These are phyloP conservation scores for Termitomyces heimii DNA, from an alignment of 768 basidiomycete species.

Conservation along the genomic window DNA sequence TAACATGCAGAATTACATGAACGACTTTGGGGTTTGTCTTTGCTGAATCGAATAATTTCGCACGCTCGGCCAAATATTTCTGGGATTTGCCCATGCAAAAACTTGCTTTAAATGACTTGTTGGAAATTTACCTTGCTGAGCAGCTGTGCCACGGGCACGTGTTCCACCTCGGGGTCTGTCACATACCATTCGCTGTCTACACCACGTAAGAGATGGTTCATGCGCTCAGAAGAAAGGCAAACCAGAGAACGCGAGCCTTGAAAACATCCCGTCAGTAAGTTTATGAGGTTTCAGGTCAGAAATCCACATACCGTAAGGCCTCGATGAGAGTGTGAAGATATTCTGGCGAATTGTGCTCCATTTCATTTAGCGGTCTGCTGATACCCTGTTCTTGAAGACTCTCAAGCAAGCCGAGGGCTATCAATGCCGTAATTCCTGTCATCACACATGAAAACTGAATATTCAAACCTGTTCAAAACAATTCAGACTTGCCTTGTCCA, in stretches of 20 bases:
- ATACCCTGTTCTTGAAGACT: conserved; percentile 72
- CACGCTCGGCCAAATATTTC: conserved; percentile 81
- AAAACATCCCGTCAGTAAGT: conserved; percentile 2
- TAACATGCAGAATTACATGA: conserved; percentile 41
- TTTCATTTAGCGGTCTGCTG: conserved; percentile 60
- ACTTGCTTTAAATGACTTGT: background rate
- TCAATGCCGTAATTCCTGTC: conserved; percentile 79
- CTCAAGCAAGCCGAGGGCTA: conserved; percentile 92
- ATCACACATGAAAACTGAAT: conserved; percentile 1
- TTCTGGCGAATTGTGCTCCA: conserved; percentile 87
- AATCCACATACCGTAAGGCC: conserved; percentile 56
- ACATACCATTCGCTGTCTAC: conserved; percentile 86
- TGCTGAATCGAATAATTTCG: conserved; percentile 67
- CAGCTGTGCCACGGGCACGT: conserved; percentile 76
- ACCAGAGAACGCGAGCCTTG: conserved; percentile 72
- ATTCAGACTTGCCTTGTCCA: conserved; percentile 65
- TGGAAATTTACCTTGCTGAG: conserved; percentile 63
- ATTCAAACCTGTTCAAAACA: background rate
- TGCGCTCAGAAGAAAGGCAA: conserved; percentile 10
- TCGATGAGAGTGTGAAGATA: conserved; percentile 89
- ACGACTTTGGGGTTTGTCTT: conserved; percentile 61
- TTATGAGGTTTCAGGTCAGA: background rate
- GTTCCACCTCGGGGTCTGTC: conserved; percentile 77
- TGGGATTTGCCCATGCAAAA: conserved; percentile 20
- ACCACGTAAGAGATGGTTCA: background rate